Percentiles rank a stretch among this genome's conserved stretches.
These are phyloP conservation scores for Forsythia viridissima DNA, from an alignment of 257 asterid genomes.

Conservation along the genomic window DNA sequence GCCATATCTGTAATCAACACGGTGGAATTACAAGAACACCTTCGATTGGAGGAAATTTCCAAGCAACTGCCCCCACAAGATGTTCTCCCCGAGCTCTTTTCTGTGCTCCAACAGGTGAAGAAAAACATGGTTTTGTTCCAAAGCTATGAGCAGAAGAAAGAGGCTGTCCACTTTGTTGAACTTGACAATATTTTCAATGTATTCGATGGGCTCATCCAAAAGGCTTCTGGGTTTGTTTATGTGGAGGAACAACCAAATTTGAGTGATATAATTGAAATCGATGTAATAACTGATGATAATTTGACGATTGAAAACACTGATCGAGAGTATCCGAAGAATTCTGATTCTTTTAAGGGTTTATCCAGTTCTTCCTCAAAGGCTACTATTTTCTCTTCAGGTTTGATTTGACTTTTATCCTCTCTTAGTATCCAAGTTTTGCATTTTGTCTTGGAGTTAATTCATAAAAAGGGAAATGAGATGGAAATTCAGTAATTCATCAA, in stretches of 20 bases:
- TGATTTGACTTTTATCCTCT: neutral
- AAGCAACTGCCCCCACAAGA: slow-evolving; percentile 34
- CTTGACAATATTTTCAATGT: slow-evolving; percentile 51
- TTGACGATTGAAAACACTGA: slow-evolving; percentile 21
- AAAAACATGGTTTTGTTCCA: slow-evolving; percentile 45
- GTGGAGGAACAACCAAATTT: slow-evolving; percentile 24
- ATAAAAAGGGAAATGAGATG: too few relatives aligned
- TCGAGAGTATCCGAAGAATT: slow-evolving; percentile 30
- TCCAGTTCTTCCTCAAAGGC: slow-evolving; percentile 30
- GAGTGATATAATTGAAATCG: slow-evolving; percentile 28
- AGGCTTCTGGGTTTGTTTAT: slow-evolving; percentile 52
- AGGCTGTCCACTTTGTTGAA: slow-evolving; percentile 61
- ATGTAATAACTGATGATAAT: slow-evolving; percentile 34
- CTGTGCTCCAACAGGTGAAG: slow-evolving; percentile 50
- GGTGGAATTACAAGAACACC: slow-evolving; percentile 45
- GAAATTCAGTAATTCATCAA: too few relatives aligned
- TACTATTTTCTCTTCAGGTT: slow-evolving; percentile 50
- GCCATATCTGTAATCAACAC: slow-evolving; percentile 61
- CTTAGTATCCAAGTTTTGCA: neutral
- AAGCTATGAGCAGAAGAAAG: slow-evolving; percentile 61
- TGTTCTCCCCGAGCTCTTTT: slow-evolving; percentile 55
- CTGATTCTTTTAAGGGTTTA: slow-evolving; percentile 30
- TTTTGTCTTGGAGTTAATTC: too few relatives aligned
- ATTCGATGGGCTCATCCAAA: slow-evolving; percentile 60
- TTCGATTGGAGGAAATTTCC: slow-evolving; percentile 53